These are phyloP conservation scores for Cylindrotheca closterium DNA, from an alignment of 108 stramenopile genomes.

Conservation along the genomic window DNA sequence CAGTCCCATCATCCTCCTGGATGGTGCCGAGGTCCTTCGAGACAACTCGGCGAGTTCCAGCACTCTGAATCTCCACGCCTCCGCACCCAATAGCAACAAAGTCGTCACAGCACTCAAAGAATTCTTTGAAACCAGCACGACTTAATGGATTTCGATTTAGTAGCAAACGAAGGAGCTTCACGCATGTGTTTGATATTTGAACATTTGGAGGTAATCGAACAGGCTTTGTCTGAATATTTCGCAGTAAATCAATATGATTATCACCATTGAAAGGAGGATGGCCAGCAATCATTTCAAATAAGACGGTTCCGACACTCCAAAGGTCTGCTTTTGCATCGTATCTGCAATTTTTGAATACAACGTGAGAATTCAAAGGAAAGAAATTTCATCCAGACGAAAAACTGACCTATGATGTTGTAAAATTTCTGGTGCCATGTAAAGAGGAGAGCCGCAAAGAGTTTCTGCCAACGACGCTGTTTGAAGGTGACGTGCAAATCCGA, in stretches of 20 bases:
- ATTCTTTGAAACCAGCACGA: conserved; percentile 79
- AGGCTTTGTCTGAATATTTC: conserved; percentile 85
- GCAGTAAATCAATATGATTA: conserved; percentile 87
- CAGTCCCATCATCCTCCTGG: conserved; percentile 63
- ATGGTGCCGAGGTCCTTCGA: conserved; percentile 72
- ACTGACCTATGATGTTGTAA: conserved; percentile 72
- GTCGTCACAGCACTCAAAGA: conserved; percentile 72
- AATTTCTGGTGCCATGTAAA: conserved; percentile 99
- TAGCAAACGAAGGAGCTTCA: conserved; percentile 69
- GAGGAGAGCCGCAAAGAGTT: conserved; percentile 95
- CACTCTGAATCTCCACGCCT: conserved; percentile 28
- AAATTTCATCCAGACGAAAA: neutral
- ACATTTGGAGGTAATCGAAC: conserved; percentile 83
- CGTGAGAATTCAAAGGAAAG: conserved; percentile 4
- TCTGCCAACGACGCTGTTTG: conserved; percentile 90
- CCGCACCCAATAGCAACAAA: conserved; percentile 85
- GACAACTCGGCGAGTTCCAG: conserved; percentile 10
- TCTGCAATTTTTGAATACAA: conserved; percentile 42
- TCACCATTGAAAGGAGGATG: conserved; percentile 87
- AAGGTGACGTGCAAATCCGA: conserved; percentile 97
- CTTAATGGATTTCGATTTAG: conserved; percentile 77
- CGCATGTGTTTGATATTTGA: conserved; percentile 77
- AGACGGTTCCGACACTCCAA: conserved; percentile 95
- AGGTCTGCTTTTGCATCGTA: conserved; percentile 98
- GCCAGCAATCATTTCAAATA: conserved; percentile 96